These are phyloP conservation scores for Quercus mongolica DNA, from an alignment of 306 rosid species.

Conservation along the genomic window DNA sequence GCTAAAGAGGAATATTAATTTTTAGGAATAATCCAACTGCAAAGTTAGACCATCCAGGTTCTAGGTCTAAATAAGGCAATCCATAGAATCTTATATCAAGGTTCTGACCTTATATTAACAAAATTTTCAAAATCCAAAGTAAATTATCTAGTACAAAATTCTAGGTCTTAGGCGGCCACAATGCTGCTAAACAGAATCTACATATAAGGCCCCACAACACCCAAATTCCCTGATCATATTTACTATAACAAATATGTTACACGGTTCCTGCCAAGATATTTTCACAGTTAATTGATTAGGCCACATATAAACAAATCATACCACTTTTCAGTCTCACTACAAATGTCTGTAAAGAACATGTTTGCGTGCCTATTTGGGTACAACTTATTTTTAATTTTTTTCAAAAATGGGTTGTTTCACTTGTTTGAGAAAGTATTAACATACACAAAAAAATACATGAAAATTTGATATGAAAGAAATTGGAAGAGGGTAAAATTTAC, in stretches of 20 bases:
- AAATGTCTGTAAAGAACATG: neutral
- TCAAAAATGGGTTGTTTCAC: too few species aligned
- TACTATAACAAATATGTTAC: neutral
- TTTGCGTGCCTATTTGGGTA: too few species aligned
- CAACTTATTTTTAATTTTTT: too few species aligned
- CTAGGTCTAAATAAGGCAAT: neutral
- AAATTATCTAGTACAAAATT: neutral
- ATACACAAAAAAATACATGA: neutral
- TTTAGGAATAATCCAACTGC: neutral
- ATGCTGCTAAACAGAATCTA: neutral
- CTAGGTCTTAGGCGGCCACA: neutral
- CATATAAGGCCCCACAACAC: neutral
- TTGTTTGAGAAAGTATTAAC: too few species aligned
- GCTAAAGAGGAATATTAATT: constrained; percentile 1
- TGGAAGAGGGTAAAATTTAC: constrained; percentile 36
- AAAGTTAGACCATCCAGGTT: neutral
- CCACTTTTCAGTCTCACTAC: neutral
- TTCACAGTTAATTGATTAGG: neutral
- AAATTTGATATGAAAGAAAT: constrained; percentile 1
- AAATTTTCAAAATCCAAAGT: neutral
- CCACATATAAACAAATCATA: neutral
- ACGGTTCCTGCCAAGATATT: neutral
- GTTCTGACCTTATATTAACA: neutral
- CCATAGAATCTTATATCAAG: neutral
- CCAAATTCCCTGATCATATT: neutral